Base-by-base conservation (phyloP, 2,329 filamentous ascomycete genomes). In the Aspergillus tanneri region DNA sequence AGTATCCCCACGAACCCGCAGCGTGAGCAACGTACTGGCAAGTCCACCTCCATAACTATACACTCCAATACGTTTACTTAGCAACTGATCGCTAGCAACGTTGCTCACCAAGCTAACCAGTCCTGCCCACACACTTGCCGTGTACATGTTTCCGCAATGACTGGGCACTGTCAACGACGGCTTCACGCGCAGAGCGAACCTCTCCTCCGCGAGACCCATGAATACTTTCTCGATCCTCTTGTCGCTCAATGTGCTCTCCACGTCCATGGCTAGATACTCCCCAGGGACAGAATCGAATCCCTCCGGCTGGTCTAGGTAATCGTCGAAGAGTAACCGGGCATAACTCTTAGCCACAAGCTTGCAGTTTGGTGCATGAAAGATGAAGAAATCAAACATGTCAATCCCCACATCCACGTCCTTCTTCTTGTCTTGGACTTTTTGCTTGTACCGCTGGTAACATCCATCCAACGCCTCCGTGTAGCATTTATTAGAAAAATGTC, bases 321-420 rank as follows among this genome's bases (percentile, higher is more conserved):
- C 88, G 69, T 92, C 89, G 80, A 93, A 93, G 49, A 92, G 77
- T 55, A 93, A 78, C 58, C 88, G 86, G 51, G 82, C 88, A 67
- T 91, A 93, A 12, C 87, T 90, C 77, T 93, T 93, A 66, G 87
- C 78, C 53, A 93, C 88, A 49, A 90, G 79, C 78, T 93, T 93
- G 85, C 88, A 92, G 55, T 85, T 92, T 30, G 88, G 88, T 14
- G 88, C 80, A 71, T 93, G 88, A 83, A 91, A 93, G 52, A 84
- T 72, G 67, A 93, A 73, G 76, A 90, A 88, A 72, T 92, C 88
- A 70, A 93, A 93, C 65, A 86, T 85, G 71, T 92, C 88, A 50
- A 93, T 73, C 40, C 79, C 74, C 28, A 83, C 82, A 75, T 86
- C 84, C 64, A 72, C 58, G 47, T 69, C 65, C 34, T 72, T 68